Evolutionary conservation across 768 basidiomycete species (phyloP).

Genomic region (Daedaleopsis nitida): DNA sequence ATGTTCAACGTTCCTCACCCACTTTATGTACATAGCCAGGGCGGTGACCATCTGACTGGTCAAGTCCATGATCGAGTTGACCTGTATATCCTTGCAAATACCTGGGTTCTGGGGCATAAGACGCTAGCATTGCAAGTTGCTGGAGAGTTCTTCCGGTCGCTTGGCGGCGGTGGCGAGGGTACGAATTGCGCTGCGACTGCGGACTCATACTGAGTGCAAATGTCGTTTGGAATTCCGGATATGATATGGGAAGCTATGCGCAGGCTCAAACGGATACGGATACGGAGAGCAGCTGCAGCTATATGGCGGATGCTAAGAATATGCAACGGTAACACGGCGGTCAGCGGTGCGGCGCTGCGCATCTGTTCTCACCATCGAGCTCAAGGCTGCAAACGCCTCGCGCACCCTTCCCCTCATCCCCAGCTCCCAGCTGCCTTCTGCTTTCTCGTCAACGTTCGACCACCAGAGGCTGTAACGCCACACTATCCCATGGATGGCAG

Average conservation of each 20-base stretch:
- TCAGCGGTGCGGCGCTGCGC: not conserved
- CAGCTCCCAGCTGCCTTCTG: not conserved
- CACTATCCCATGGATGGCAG: slow-evolving; percentile 13
- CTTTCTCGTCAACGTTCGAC: not conserved
- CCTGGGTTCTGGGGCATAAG: not conserved
- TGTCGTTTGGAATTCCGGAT: too few relatives aligned
- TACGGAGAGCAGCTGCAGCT: too few relatives aligned
- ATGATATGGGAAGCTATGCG: too few relatives aligned
- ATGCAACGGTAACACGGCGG: not conserved
- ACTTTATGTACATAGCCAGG: not conserved
- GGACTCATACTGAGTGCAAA: too few relatives aligned
- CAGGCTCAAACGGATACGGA: too few relatives aligned
- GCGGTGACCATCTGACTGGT: slow-evolving; percentile 5
- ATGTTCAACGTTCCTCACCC: not conserved
- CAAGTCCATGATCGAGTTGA: not conserved
- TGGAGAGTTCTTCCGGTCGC: too few relatives aligned
- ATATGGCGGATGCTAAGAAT: not conserved
- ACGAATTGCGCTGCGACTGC: too few relatives aligned
- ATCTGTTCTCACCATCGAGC: not conserved
- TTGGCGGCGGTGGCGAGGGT: too few relatives aligned
- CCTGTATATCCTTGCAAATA: too few relatives aligned
- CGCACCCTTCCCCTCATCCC: too few relatives aligned
- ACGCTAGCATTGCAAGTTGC: too few relatives aligned
- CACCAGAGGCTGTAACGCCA: not conserved
- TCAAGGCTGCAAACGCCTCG: too few relatives aligned